Base-by-base conservation (phyloP, 768 basidiomycete species). In the Thelephora ganbajun region DNA sequence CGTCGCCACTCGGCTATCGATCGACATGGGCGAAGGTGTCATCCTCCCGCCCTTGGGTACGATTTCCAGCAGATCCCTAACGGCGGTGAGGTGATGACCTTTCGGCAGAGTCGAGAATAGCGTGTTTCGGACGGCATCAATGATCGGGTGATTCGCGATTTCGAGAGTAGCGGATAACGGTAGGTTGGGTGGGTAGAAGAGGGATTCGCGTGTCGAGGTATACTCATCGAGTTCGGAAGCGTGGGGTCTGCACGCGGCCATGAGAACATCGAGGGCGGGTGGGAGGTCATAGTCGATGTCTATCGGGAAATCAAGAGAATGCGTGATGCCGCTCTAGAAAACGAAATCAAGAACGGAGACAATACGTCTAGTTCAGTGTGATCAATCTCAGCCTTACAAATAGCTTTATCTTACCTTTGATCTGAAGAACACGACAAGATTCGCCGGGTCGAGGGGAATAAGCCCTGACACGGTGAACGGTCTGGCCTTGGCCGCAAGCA, bases 241-340 rank as follows among this genome's bases (percentile, higher is more conserved):
- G 54, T 81, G 76, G 5, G 80, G 80, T 55, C 74, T 69, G 62
- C 83, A 88, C 14, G 84, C 73, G 3, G 77, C 78, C 53, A 88
- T 74, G 56, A 89, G 71, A 44, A 84, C 82, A 54, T 87, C 83
- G 48, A 88, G 71, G 13, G 86, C 77, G 1, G 84, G 83, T 13
- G 85, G 26, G 83, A 13, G 72, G 59, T 76, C 78, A 55, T 81
- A 77, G 53, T 80, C 79, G 41, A 83, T 71, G 55, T 88, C 81
- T 50, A 89, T 75, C 4, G 86, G 86, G 57, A 88, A 88, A 58
- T 87, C 83, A 18, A 89, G 70, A 7, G 83, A 80, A 58, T 89
- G 83, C 0, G 82, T 79, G 51, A 84, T 81, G 30, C 81, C 84
- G 51, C 77, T 79, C 85, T 89, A 30, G 26, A 30, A 30, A 51